Conservation (phyloP, 352 stramenopile species). For the Globisporangium nodosum region DNA sequence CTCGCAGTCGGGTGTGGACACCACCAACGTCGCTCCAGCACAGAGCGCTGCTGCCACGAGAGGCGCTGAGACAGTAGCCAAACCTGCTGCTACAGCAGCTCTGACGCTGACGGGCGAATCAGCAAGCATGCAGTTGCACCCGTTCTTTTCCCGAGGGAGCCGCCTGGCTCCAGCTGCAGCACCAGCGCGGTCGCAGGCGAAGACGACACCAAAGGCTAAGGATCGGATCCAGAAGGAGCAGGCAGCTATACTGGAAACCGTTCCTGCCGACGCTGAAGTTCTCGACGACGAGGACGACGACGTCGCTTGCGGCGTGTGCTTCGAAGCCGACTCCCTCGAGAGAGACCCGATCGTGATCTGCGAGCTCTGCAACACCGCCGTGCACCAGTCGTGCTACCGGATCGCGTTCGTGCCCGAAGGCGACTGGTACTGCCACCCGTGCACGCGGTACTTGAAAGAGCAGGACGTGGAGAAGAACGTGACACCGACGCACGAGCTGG, state of each 20-base stretch:
- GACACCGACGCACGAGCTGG: constrained; percentile 46
- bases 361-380: constrained; percentile 57
- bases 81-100: neutral
- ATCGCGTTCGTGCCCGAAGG: constrained; percentile 57
- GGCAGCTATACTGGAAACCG: too few relatives aligned
- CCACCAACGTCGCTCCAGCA: neutral
- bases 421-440: constrained; percentile 78
- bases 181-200: neutral
- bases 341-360: constrained; percentile 79
- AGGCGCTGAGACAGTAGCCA: neutral
- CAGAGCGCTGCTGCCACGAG: neutral
- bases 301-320: constrained; percentile 57
- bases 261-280: neutral
- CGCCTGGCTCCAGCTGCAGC: neutral
- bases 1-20: neutral
- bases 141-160: neutral
- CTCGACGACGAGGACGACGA: constrained; percentile 29
- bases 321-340: constrained; percentile 55
- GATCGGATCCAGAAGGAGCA: neutral
- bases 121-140: neutral
- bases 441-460: constrained; percentile 37
- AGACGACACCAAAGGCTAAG: neutral
- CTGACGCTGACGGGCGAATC: too few relatives aligned
- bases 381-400: constrained; percentile 81
- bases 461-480: constrained; percentile 37